Conservation (phyloP, 768 basidiomycete genomes). For the Mycena latifolia region DNA sequence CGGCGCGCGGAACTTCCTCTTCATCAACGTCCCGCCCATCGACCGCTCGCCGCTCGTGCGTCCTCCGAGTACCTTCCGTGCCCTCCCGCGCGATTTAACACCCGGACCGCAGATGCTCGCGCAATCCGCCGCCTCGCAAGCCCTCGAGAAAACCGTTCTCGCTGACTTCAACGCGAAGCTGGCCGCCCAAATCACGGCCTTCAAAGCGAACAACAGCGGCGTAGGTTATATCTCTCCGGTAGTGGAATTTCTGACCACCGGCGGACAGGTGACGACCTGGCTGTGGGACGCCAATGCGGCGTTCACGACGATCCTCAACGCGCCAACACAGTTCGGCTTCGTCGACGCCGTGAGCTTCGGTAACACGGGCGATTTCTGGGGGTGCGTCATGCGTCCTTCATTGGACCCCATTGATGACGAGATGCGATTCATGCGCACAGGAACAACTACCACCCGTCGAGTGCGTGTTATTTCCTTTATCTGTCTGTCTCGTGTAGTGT, state of each 20-base stretch:
- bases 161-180: slow-evolving; percentile 65
- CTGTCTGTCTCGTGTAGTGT: background rate
- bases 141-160: slow-evolving; percentile 60
- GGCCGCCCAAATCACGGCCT: slow-evolving; percentile 50
- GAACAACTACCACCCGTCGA: slow-evolving; percentile 67
- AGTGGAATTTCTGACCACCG: background rate
- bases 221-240: slow-evolving; percentile 47
- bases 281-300: slow-evolving; percentile 63
- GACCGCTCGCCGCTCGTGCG: slow-evolving; percentile 57
- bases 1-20: slow-evolving; percentile 70
- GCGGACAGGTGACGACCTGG: slow-evolving; percentile 57
- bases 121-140: slow-evolving; percentile 52
- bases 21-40: slow-evolving; percentile 57
- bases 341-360: slow-evolving; percentile 62
- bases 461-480: slow-evolving; percentile 46
- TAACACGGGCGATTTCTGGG: slow-evolving; percentile 63
- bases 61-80: background rate
- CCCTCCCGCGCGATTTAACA: background rate
- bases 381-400: slow-evolving; percentile 47
- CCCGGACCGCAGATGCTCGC: slow-evolving; percentile 58
- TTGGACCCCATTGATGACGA: background rate
- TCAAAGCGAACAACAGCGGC: slow-evolving; percentile 58
- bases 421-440: slow-evolving; percentile 40
- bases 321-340: slow-evolving; percentile 65
- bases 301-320: slow-evolving; percentile 63